phyloP scores from a whole-genome alignment of 2,329 filamentous ascomycete genomes.

The Taxawa tesnikishii region DNA sequence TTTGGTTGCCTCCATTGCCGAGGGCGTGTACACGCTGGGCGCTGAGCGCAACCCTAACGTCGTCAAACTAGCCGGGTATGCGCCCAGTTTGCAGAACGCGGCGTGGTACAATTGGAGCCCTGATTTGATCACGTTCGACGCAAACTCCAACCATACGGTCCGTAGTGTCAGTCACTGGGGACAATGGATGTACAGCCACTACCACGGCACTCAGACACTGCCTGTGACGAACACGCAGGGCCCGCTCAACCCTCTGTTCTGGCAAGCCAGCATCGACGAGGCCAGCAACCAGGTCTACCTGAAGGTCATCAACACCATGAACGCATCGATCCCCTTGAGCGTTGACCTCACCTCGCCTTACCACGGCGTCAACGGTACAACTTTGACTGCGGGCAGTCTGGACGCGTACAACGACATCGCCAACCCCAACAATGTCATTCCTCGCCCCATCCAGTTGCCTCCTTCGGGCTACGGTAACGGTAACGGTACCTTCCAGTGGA shows the following conservation, averaged over 20 bases:
- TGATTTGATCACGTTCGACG: constrained; percentile 20
- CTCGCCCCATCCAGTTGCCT: constrained; percentile 9
- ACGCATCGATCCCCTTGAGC: constrained; percentile 11
- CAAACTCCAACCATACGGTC: constrained; percentile 17
- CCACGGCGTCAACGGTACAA: constrained; percentile 16
- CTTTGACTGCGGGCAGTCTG: constrained; percentile 12
- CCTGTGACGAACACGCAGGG: constrained; percentile 16
- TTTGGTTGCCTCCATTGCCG: constrained; percentile 16
- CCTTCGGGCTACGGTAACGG: constrained; percentile 1
- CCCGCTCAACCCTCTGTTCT: constrained; percentile 18
- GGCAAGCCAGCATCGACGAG: constrained; percentile 17
- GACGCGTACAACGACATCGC: constrained; percentile 15
- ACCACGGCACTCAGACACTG: constrained; percentile 16
- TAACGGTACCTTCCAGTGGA: constrained; percentile 12
- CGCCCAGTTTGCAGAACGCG: constrained; percentile 19
- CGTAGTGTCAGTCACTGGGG: constrained; percentile 19
- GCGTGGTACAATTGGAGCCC: constrained; percentile 22
- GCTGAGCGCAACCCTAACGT: constrained; percentile 18
- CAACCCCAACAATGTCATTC: constrained; percentile 14
- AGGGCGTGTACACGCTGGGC: constrained; percentile 18
- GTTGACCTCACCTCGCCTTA: constrained; percentile 12
- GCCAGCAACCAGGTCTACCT: constrained; percentile 8
- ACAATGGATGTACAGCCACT: constrained; percentile 17
- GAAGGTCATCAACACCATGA: constrained; percentile 14
- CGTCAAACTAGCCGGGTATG: constrained; percentile 16